Evolutionary conservation across 148 eudicot species (phyloP).

Genomic region (Chenopodium album): DNA sequence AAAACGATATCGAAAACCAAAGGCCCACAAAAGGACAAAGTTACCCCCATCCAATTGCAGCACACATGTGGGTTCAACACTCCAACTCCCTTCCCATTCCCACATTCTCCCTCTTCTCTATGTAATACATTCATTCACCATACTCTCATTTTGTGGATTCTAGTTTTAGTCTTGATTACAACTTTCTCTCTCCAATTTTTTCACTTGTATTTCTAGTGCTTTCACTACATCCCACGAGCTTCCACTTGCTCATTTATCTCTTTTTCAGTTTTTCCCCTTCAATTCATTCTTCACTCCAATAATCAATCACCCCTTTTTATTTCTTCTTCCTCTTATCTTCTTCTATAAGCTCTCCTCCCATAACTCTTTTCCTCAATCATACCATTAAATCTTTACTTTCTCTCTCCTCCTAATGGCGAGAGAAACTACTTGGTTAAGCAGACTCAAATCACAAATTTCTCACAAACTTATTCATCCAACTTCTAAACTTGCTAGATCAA

Average conservation of each 20-base stretch:
- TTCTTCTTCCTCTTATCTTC: neutral
- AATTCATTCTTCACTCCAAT: slow-evolving; percentile 1
- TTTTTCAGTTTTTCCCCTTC: too few relatives aligned
- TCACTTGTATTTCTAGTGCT: slow-evolving; percentile 17
- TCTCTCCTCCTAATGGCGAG: slow-evolving; percentile 41
- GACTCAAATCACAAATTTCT: slow-evolving; percentile 49
- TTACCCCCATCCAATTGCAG: slow-evolving; percentile 16
- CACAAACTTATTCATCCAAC: slow-evolving; percentile 32
- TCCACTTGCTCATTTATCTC: slow-evolving; percentile 8
- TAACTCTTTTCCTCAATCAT: slow-evolving; percentile 8
- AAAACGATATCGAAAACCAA: neutral
- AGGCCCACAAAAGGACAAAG: slow-evolving; percentile 21
- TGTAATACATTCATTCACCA: neutral
- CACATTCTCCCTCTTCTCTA: neutral
- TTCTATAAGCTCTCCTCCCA: slow-evolving; percentile 9
- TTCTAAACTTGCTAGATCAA: neutral
- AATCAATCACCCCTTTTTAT: neutral
- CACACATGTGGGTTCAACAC: slow-evolving; percentile 29
- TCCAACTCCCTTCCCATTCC: neutral
- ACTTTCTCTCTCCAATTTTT: neutral
- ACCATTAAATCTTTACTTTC: neutral
- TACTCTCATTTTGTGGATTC: too few relatives aligned
- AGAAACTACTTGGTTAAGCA: slow-evolving; percentile 60
- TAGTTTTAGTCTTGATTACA: too few relatives aligned
- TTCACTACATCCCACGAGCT: slow-evolving; percentile 19